Conservation (phyloP, 371 early-diverging fungal species). For the Mucor irregularis region DNA sequence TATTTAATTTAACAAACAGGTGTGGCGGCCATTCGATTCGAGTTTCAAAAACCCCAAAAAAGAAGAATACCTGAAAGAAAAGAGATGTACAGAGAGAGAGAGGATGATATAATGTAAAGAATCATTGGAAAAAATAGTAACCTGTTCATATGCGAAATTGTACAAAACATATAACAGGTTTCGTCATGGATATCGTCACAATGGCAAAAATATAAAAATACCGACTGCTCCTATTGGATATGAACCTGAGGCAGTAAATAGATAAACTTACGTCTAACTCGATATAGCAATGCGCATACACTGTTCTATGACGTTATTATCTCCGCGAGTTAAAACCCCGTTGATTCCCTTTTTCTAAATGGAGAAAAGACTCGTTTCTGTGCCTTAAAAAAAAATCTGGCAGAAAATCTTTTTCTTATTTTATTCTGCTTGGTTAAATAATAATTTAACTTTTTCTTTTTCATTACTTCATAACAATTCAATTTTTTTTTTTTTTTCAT, state of each 20-base stretch:
- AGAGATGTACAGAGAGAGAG: too few relatives aligned
- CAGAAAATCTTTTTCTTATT: neutral
- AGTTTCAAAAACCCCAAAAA: too few relatives aligned
- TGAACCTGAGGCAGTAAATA: too few relatives aligned
- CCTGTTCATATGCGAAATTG: neutral
- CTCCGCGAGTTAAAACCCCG: too few relatives aligned
- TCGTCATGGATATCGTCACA: neutral
- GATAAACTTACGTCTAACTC: neutral
- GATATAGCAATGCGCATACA: neutral
- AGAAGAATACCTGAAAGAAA: too few relatives aligned
- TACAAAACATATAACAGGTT: neutral
- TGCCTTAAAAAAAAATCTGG: slow-evolving; percentile 6
- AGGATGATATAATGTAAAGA: too few relatives aligned
- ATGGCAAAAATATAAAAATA: neutral
- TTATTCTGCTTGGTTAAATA: neutral
- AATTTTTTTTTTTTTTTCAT: neutral
- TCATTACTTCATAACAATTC: neutral
- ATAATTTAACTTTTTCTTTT: neutral
- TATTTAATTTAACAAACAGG: too few relatives aligned
- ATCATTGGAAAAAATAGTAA: neutral
- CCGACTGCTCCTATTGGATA: neutral
- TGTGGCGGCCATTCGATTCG: too few relatives aligned
- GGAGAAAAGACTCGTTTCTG: neutral
- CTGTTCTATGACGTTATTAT: neutral
- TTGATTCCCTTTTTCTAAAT: neutral